Percentiles rank a stretch among this genome's conserved stretches.
Conservation (phyloP, 2,329 filamentous ascomycete species). For the Verticillium zaregamsianum region DNA sequence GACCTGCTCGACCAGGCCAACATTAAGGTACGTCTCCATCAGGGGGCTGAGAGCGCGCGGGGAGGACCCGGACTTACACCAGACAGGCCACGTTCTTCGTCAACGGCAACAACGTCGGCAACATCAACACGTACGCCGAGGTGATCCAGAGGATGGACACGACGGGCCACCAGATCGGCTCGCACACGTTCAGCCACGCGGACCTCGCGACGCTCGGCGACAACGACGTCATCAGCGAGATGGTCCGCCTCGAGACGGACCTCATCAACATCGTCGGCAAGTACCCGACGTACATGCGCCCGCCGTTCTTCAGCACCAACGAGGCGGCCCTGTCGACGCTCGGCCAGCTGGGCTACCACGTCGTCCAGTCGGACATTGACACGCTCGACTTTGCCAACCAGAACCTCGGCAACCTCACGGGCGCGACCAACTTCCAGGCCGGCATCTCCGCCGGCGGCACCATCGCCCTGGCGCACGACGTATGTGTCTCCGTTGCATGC, state of each 20-base stretch:
- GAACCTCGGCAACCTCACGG: conserved; percentile 38
- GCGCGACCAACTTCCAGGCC: conserved; percentile 31
- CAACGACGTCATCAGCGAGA: conserved; percentile 28
- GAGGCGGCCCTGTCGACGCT: conserved; percentile 26
- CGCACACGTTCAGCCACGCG: conserved; percentile 30
- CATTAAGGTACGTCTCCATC: conserved; percentile 22
- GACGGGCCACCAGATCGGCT: not conserved
- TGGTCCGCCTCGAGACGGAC: conserved; percentile 39
- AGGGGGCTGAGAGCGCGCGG: conserved; percentile 19
- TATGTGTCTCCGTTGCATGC: conserved; percentile 25
- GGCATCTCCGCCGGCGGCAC: conserved; percentile 27
- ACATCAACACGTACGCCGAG: conserved; percentile 23
- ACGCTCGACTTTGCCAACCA: conserved; percentile 54
- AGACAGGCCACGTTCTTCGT: conserved; percentile 30
- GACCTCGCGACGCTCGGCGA: conserved; percentile 31
- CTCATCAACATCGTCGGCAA: conserved; percentile 35
- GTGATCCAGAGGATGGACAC: conserved; percentile 15
- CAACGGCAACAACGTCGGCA: conserved; percentile 26
- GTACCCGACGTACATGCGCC: conserved; percentile 37
- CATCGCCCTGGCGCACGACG: conserved; percentile 49
- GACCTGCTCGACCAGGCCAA: conserved; percentile 25
- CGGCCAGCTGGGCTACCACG: conserved; percentile 45
- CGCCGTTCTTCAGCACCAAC: conserved; percentile 39
- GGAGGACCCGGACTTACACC: not conserved
- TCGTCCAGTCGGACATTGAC: conserved; percentile 53